Evolutionary conservation across 2,329 filamentous ascomycete genomes (phyloP).

Genomic region (Aspergillus pseudotamarii): DNA sequence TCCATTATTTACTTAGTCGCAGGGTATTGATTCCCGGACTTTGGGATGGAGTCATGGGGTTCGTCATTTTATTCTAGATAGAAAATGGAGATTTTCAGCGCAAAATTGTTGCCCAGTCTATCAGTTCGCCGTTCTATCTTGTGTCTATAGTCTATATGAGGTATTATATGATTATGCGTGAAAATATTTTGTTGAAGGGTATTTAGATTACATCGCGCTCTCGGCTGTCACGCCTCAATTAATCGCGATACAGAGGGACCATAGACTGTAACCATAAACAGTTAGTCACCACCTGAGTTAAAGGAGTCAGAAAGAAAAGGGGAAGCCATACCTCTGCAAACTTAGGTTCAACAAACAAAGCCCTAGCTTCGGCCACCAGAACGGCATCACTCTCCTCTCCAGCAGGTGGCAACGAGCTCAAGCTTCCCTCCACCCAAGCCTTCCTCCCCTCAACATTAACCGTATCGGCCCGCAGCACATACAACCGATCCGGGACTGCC

Average conservation of each 20-base stretch:
- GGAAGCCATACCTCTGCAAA: conserved; percentile 33
- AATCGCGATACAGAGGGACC: conserved; percentile 31
- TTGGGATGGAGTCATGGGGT: conserved; percentile 20
- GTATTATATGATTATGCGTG: background rate
- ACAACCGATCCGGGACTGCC: conserved; percentile 33
- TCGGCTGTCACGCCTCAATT: background rate
- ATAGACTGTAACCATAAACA: conserved; percentile 29
- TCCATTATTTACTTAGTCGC: conserved; percentile 11
- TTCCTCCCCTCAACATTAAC: conserved; percentile 39
- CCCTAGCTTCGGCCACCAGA: conserved; percentile 39
- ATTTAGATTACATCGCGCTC: background rate
- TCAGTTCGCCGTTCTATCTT: background rate
- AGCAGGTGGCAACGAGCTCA: conserved; percentile 24
- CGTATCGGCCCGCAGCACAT: conserved; percentile 36
- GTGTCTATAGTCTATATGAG: conserved; percentile 3
- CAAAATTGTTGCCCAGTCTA: conserved; percentile 1
- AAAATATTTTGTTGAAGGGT: background rate
- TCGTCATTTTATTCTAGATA: conserved; percentile 20
- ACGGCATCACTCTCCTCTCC: conserved; percentile 26
- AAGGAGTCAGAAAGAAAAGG: background rate
- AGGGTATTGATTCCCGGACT: conserved; percentile 12
- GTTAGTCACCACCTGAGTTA: background rate
- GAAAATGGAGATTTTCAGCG: conserved; percentile 21
- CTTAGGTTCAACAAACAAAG: conserved; percentile 43
- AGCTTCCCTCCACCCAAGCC: conserved; percentile 40